Conservation (phyloP, 192 early-diverging fungal genomes). For the Powellomyces hirtus region DNA sequence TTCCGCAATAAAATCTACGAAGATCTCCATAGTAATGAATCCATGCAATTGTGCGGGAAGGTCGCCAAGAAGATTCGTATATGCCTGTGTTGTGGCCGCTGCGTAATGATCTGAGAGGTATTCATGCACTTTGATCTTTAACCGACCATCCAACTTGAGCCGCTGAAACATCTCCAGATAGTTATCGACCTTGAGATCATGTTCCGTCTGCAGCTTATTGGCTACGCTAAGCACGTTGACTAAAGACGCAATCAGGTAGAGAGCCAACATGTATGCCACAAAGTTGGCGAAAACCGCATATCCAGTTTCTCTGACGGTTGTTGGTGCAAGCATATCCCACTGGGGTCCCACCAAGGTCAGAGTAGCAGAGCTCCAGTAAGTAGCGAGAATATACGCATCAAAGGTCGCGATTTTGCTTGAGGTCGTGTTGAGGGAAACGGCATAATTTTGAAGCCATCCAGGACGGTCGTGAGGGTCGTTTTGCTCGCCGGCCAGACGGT, state of each 20-base stretch:
- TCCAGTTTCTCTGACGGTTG: conserved; percentile 34
- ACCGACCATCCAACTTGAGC: conserved; percentile 40
- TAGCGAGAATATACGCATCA: conserved; percentile 38
- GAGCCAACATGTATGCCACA: conserved; percentile 35
- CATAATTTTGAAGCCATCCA: conserved; percentile 44
- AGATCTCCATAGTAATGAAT: conserved; percentile 53
- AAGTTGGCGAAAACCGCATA: conserved; percentile 42
- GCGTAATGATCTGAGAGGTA: conserved; percentile 47
- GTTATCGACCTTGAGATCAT: conserved; percentile 50
- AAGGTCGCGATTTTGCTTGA: neutral
- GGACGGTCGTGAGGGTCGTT: conserved; percentile 31
- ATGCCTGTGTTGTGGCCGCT: conserved; percentile 28
- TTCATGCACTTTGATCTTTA: conserved; percentile 47
- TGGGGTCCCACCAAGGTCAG: conserved; percentile 38
- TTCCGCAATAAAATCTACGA: conserved; percentile 42
- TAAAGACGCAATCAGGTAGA: conserved; percentile 44
- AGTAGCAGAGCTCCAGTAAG: conserved; percentile 43
- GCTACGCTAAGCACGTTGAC: conserved; percentile 36
- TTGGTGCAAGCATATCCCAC: conserved; percentile 23
- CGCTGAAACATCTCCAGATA: conserved; percentile 54
- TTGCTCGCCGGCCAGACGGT: conserved; percentile 36
- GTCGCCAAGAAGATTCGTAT: conserved; percentile 39
- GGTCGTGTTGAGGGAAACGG: conserved; percentile 12
- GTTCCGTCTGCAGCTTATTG: conserved; percentile 19
- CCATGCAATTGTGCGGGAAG: conserved; percentile 44